Evolutionary conservation across 768 basidiomycete genomes (phyloP), one percentile per base, ranked within the genome.

Genomic region (Ramaria rubella): DNA sequence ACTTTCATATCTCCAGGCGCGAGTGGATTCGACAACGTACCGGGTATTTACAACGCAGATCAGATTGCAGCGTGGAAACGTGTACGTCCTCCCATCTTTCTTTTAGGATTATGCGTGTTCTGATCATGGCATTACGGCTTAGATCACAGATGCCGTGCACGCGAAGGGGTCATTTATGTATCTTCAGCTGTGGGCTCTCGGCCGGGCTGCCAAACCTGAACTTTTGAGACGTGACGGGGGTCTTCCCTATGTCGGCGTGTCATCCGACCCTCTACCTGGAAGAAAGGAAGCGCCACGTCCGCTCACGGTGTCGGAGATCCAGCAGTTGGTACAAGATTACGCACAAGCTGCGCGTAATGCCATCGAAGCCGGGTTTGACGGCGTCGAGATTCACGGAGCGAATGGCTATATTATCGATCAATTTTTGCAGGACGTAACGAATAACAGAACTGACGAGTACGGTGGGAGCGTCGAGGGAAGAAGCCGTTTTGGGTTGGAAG

Each of bases 301-400:
- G 1, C 65, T 84, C 36, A 79, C 77, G 0, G 67, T 65, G 0
- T 65, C 63, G 0, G 83, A 83, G 48, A 78, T 85, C 49, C 62
- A 70, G 43, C 77, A 82, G 54, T 78, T 79, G 55, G 65, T 78
- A 21, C 33, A 68, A n/a, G 67, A 77, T 8, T 86, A 78, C 61
- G 78, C 73, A 5, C 68, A 72, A 14, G 82, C 81, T 1, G 82
- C 86, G 4, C 70, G 70, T 23, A 81, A 81, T 53, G 81, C 81
- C 9, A 71, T 84, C 7, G 63, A 73, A 44, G 85, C 86, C 27
- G 86, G 83, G 1, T 88, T 88, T 59, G 86, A 89, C 59, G 87
- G 85, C 14, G 71, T 81, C 4, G 81, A 84, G 68, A 60, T 62
- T 14, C 61, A 62, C 36, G 71, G 72, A 17, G 75, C 75, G 11